phyloP scores from a whole-genome alignment of 129 eudicot species.

The carrot (Daucus carota) region DNA sequence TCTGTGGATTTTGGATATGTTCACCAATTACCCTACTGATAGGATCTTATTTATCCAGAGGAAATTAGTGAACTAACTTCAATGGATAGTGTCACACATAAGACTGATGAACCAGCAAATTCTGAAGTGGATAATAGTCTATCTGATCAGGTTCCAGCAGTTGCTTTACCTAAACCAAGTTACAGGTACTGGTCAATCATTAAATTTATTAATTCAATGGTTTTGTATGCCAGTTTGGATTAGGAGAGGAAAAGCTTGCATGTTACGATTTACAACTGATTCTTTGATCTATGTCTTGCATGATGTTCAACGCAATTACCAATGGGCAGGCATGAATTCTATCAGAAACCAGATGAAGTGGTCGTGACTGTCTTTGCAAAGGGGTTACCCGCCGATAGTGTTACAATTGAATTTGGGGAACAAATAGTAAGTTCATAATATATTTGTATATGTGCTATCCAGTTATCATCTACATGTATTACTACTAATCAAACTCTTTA shows the following conservation, averaged over 20 bases:
- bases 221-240: neutral
- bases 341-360: constrained; percentile 66
- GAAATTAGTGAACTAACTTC: constrained; percentile 29
- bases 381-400: constrained; percentile 41
- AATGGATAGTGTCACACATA: neutral
- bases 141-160: constrained; percentile 11
- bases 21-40: neutral
- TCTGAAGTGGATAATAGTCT: constrained; percentile 12
- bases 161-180: constrained; percentile 26
- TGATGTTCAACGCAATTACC: neutral
- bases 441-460: neutral
- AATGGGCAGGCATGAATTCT: constrained; percentile 50
- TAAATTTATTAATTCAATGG: neutral
- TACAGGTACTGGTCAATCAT: constrained; percentile 32
- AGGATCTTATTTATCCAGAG: constrained; percentile 19
- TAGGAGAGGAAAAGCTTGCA: neutral
- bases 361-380: constrained; percentile 60
- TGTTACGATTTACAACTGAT: neutral
- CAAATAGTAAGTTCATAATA: constrained; percentile 37
- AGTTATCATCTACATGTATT: neutral
- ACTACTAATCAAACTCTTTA: neutral
- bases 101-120: constrained; percentile 17
- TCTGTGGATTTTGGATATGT: neutral
- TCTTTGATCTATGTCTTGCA: neutral
- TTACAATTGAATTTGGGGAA: constrained; percentile 48